Evolutionary conservation across 805 yeast species (phyloP).

Genomic region (Sugiyamaella qingdaonensis): DNA sequence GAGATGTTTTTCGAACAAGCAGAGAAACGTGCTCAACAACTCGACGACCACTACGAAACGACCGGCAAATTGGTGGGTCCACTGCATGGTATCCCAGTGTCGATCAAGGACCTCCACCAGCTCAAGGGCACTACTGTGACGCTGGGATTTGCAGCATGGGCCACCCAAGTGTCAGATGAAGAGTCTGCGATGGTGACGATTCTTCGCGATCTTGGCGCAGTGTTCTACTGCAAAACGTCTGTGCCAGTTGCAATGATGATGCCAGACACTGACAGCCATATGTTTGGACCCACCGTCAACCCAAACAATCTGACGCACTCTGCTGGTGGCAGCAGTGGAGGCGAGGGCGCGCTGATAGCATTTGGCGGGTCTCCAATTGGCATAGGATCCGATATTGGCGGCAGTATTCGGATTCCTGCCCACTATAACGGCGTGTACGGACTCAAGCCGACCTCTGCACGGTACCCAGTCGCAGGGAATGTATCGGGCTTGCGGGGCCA

Average conservation of each 20-base stretch:
- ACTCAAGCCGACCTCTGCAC: constrained; percentile 40
- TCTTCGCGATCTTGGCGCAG: constrained; percentile 46
- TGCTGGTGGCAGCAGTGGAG: constrained; percentile 58
- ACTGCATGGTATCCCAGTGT: constrained; percentile 63
- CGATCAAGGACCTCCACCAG: constrained; percentile 51
- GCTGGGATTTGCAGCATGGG: constrained; percentile 42
- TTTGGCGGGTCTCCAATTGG: constrained; percentile 49
- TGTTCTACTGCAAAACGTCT: constrained; percentile 50
- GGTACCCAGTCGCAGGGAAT: constrained; percentile 38
- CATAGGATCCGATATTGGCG: constrained; percentile 52
- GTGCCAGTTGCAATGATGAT: constrained; percentile 49
- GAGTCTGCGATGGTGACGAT: constrained; percentile 38
- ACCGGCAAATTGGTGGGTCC: constrained; percentile 55
- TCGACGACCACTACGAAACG: constrained; percentile 47
- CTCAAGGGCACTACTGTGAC: constrained; percentile 47
- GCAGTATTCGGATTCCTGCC: constrained; percentile 49
- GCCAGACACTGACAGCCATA: constrained; percentile 42
- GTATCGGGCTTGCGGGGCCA: constrained; percentile 37
- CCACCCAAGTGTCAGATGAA: constrained; percentile 33
- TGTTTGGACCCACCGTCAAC: constrained; percentile 45
- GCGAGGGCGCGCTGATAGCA: constrained; percentile 47
- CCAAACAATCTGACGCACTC: constrained; percentile 42
- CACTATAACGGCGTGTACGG: constrained; percentile 46
- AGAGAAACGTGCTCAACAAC: constrained; percentile 47
- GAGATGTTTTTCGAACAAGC: constrained; percentile 54